These are phyloP conservation scores for Cyanodermella asteris DNA, from an alignment of 2,329 filamentous ascomycete species.

Conservation along the genomic window DNA sequence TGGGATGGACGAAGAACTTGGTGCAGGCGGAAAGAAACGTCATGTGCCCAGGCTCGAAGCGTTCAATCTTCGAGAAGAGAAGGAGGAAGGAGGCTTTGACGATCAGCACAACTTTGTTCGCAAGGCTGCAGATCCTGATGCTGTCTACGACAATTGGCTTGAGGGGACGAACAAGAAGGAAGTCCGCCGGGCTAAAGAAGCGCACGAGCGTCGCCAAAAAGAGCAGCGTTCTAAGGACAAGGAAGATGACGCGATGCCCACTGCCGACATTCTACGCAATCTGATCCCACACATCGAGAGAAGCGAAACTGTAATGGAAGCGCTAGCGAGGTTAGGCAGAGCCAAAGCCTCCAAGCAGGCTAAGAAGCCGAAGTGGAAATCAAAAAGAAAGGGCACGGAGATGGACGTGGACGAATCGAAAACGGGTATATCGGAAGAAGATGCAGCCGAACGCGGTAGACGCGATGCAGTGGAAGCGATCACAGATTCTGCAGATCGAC, in stretches of 20 bases:
- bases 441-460: conserved; percentile 46
- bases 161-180: conserved; percentile 86
- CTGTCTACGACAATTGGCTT: conserved; percentile 78
- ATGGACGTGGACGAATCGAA: conserved; percentile 50
- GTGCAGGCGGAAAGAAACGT: conserved; percentile 72
- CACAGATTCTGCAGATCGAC: conserved; percentile 71
- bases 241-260: conserved; percentile 52
- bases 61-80: conserved; percentile 79
- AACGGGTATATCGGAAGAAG: conserved; percentile 33
- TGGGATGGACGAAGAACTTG: conserved; percentile 70
- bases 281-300: conserved; percentile 54
- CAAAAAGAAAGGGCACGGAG: conserved; percentile 26
- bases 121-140: conserved; percentile 72
- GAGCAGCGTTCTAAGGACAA: conserved; percentile 50
- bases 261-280: conserved; percentile 48
- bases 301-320: conserved; percentile 73
- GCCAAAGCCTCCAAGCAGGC: conserved; percentile 34
- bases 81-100: conserved; percentile 85
- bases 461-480: conserved; percentile 58
- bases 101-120: conserved; percentile 78
- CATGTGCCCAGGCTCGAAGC: conserved; percentile 88
- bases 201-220: conserved; percentile 63
- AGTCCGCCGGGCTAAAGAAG: conserved; percentile 68
- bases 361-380: conserved; percentile 38
- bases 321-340: conserved; percentile 59